Evolutionary conservation across 176 grass and related monocot genomes (phyloP), one percentile per base, ranked within the genome.

Genomic region (Avena atlantica): DNA sequence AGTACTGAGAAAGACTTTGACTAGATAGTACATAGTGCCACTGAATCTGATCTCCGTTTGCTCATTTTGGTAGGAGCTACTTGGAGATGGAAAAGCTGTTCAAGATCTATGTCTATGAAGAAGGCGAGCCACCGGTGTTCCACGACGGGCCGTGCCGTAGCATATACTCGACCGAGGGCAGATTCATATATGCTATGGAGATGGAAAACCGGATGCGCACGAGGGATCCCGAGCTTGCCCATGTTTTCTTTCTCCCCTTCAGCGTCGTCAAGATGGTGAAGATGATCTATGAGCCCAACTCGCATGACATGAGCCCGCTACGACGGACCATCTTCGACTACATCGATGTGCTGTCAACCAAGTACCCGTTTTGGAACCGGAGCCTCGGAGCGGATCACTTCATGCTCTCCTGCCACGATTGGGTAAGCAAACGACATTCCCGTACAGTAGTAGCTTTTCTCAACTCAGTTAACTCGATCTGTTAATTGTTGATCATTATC

Each of bases 321-420:
- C 87, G 66, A 12, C 85, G 70, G 24, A 94, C 92, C 8, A 17
- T 98, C 70, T 40, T 76, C 0, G 96, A 95, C 76, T 98, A 98
- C 85, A 80, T 98, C 73, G 24, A 49, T 34, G 93, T 94, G 2
- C 23, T 98, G 34, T 48, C 90, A 4, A 2, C 4, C 48, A 95
- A 88, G 91, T 84, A 98, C 76, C 90, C 92, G 0, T 95, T 83
- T 50, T 98, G 96, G 96, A 98, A 98, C 59, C 86, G 93, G 27
- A 94, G 93, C 88, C 58, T 86, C 1, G 96, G 96, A 1, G 92
- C 92, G 0, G 96, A 98, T 50, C 96, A 98, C 83, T 94, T 98
- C 90, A 94, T 96, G 93, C 88, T 98, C 8, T 98, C 96, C 50
- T 98, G 96, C 83, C 96, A 98, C 72, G 96, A 98, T 37, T 98